Percentiles rank a stretch among this genome's conserved stretches.
phyloP scores from a whole-genome alignment of 305 asterid genomes.

The Solanum chacoense region DNA sequence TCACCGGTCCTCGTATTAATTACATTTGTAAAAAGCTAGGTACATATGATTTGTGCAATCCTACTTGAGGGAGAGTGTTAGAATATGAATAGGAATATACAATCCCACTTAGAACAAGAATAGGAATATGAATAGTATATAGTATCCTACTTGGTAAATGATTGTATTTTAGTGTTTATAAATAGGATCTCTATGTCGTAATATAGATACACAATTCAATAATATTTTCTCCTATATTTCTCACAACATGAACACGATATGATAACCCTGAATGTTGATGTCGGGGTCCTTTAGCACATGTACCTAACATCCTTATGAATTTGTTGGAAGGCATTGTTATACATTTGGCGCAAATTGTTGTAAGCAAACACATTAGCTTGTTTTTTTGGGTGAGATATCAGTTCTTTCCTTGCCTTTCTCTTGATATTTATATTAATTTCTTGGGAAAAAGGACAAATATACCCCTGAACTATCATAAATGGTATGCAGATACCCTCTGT shows the following conservation, averaged over 20 bases:
- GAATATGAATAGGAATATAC: neutral
- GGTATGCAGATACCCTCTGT: no score
- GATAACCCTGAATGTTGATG: neutral
- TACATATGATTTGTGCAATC: neutral
- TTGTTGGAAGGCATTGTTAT: neutral
- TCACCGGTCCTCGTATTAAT: neutral
- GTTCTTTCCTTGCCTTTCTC: neutral
- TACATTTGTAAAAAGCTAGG: neutral
- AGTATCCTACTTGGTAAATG: neutral
- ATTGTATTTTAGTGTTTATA: neutral
- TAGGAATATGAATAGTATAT: neutral
- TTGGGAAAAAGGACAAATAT: neutral
- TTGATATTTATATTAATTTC: neutral
- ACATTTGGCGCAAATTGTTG: neutral
- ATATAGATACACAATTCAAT: neutral
- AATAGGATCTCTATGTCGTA: neutral
- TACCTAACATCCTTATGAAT: neutral
- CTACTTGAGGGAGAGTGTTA: neutral
- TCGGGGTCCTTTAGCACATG: neutral
- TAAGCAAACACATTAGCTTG: neutral
- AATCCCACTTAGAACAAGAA: neutral
- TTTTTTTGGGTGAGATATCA: neutral
- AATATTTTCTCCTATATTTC: neutral
- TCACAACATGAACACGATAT: neutral
- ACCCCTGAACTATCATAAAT: no score